These are phyloP conservation scores for Aspergillus sp. DNA, from an alignment of 2,329 filamentous ascomycete genomes.

Conservation along the genomic window DNA sequence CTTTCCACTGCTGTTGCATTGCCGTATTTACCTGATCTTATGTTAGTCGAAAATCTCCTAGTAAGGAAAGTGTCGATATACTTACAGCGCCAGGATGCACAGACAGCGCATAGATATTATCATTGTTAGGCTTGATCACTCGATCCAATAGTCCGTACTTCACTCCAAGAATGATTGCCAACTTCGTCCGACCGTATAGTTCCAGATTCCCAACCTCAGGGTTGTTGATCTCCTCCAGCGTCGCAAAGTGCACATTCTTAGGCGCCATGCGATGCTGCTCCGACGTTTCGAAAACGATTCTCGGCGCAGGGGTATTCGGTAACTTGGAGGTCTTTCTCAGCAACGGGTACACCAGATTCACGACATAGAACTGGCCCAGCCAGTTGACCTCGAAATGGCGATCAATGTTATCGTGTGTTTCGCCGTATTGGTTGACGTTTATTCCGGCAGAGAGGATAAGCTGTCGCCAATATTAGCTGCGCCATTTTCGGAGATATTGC, in stretches of 20 bases:
- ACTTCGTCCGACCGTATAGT: constrained; percentile 47
- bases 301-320: constrained; percentile 36
- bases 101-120: constrained; percentile 45
- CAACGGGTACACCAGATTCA: constrained; percentile 47
- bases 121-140: constrained; percentile 47
- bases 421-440: constrained; percentile 44
- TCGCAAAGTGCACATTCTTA: constrained; percentile 41
- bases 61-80: too few relatives aligned
- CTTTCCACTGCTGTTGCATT: constrained; percentile 52
- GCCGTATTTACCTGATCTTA: constrained; percentile 44
- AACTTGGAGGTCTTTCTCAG: constrained; percentile 45
- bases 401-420: constrained; percentile 42
- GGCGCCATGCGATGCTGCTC: constrained; percentile 47
- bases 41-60: not conserved
- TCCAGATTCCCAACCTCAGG: constrained; percentile 34
- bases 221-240: constrained; percentile 49
- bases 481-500: fast-evolving
- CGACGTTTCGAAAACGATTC: constrained; percentile 47
- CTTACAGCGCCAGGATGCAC: constrained; percentile 44
- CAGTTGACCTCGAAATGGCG: constrained; percentile 49
- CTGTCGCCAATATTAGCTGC: constrained; percentile 7
- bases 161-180: constrained; percentile 47
- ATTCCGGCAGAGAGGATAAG: constrained; percentile 50
- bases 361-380: constrained; percentile 49
- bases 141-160: constrained; percentile 46